phyloP scores from a whole-genome alignment of 2,329 filamentous ascomycete species.

The Ophiostoma ips region DNA sequence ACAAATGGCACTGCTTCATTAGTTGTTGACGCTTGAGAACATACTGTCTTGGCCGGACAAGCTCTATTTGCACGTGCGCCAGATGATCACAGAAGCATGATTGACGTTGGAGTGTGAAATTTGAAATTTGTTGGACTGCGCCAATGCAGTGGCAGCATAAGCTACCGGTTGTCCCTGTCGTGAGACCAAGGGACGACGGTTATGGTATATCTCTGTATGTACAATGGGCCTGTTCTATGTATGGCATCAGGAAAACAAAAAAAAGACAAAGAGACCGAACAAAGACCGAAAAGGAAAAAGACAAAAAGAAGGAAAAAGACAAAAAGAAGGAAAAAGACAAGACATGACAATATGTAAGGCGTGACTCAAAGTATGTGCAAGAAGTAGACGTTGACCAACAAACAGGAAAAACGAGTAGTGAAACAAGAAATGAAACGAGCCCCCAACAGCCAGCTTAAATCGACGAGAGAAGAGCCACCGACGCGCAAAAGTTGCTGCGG shows the following conservation, averaged over 20 bases:
- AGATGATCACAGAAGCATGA: no score
- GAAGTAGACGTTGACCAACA: neutral
- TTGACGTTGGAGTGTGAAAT: no score
- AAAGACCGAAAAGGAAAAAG: neutral
- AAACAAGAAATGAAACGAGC: neutral
- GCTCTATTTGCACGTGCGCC: no score
- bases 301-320: neutral
- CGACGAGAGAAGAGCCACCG: constrained; percentile 37
- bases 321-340: neutral
- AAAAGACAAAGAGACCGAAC: neutral
- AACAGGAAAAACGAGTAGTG: neutral
- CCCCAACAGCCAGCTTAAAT: neutral
- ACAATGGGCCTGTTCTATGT: neutral
- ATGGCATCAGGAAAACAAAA: neutral
- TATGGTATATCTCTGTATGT: neutral
- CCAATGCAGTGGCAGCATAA: no score
- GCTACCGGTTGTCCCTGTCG: no score
- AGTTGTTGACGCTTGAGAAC: no score
- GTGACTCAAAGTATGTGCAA: constrained; percentile 4
- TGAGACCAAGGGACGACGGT: no score
- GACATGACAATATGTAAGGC: neutral
- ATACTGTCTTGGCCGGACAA: no score
- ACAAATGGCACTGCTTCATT: no score
- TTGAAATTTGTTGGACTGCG: no score
- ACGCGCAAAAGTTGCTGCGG: constrained; percentile 50